phyloP scores from a whole-genome alignment of 2,329 filamentous ascomycete genomes.

The Chrysoporthe cubensis region DNA sequence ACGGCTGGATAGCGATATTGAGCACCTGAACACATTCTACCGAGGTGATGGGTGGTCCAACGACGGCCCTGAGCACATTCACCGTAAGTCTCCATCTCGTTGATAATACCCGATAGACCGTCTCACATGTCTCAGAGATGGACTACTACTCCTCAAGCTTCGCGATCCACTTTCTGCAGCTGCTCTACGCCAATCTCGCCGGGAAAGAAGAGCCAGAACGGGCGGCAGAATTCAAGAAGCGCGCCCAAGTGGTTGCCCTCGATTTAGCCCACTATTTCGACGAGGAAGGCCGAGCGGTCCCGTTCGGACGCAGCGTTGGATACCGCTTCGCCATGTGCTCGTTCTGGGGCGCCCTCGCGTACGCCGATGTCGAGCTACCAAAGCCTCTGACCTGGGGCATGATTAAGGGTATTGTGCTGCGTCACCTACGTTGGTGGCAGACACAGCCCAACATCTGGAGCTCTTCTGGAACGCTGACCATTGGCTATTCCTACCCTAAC shows the following conservation, averaged over 20 bases:
- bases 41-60: slow-evolving; percentile 84
- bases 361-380: slow-evolving; percentile 74
- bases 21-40: slow-evolving; percentile 80
- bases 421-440: slow-evolving; percentile 81
- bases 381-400: slow-evolving; percentile 76
- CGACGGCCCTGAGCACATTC: slow-evolving; percentile 76
- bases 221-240: slow-evolving; percentile 69
- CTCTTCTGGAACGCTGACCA: slow-evolving; percentile 72
- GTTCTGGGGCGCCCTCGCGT: slow-evolving; percentile 79
- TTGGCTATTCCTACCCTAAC: slow-evolving; percentile 79
- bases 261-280: slow-evolving; percentile 80
- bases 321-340: slow-evolving; percentile 87
- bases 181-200: slow-evolving; percentile 75
- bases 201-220: slow-evolving; percentile 67
- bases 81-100: slow-evolving; percentile 50
- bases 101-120: too few species aligned
- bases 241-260: slow-evolving; percentile 68
- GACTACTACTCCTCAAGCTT: slow-evolving; percentile 85
- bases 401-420: slow-evolving; percentile 74
- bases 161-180: slow-evolving; percentile 79
- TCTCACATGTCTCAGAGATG: slow-evolving; percentile 58
- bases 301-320: slow-evolving; percentile 77
- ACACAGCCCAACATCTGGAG: slow-evolving; percentile 76
- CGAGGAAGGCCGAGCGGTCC: slow-evolving; percentile 70
- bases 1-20: slow-evolving; percentile 73